Evolutionary conservation across 2,329 filamentous ascomycete species (phyloP).

Genomic region (Penicillium sp.): DNA sequence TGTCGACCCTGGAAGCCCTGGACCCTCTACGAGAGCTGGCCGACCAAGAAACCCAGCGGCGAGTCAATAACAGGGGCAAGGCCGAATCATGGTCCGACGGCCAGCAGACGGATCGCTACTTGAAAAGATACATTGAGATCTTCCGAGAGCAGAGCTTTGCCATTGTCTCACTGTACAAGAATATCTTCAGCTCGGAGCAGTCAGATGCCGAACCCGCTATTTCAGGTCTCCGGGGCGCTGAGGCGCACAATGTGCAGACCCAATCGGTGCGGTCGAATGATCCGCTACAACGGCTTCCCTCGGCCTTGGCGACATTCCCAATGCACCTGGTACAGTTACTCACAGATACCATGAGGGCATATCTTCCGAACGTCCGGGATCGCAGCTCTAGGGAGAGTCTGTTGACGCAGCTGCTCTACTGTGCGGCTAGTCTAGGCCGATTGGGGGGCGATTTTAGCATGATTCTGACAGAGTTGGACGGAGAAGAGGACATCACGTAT

Average conservation of each 20-base stretch:
- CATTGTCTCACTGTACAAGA: conserved; percentile 91
- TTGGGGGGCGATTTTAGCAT: conserved; percentile 92
- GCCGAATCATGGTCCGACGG: conserved; percentile 55
- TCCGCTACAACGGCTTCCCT: conserved; percentile 61
- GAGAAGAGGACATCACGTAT: conserved; percentile 49
- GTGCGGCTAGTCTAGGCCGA: conserved; percentile 84
- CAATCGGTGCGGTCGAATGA: conserved; percentile 29
- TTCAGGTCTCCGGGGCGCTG: conserved; percentile 29
- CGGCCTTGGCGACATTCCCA: conserved; percentile 80
- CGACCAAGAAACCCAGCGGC: conserved; percentile 71
- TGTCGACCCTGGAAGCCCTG: conserved; percentile 77
- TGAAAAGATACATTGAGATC: conserved; percentile 95
- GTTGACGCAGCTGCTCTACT: conserved; percentile 89
- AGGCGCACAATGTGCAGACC: conserved; percentile 22
- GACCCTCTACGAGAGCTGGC: conserved; percentile 85
- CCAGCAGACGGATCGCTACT: conserved; percentile 88
- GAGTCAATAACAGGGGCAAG: conserved; percentile 34
- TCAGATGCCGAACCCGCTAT: conserved; percentile 35
- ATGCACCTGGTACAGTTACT: conserved; percentile 80
- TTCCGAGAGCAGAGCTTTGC: conserved; percentile 97
- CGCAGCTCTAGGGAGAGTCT: conserved; percentile 80
- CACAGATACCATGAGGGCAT: conserved; percentile 70
- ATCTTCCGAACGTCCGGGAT: conserved; percentile 81
- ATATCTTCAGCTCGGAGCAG: conserved; percentile 71
- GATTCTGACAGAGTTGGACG: conserved; percentile 67